phyloP scores from a whole-genome alignment of 1,284 basidiomycete species.

The Mrakiaceae sp. region DNA sequence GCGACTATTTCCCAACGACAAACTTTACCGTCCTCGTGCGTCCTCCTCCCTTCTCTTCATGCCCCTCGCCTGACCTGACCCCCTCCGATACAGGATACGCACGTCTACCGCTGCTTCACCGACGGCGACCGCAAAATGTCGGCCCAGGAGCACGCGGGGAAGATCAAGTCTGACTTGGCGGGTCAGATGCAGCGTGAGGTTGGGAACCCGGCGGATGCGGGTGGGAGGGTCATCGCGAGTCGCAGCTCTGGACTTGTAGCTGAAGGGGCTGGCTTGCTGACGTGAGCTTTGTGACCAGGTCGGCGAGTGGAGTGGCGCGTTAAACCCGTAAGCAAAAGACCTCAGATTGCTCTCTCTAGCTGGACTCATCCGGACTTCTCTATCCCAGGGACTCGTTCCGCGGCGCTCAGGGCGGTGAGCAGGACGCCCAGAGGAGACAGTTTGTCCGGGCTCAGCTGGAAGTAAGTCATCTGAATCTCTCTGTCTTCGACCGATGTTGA shows the following conservation, averaged over 20 bases:
- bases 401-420: constrained; percentile 38
- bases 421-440: constrained; percentile 41
- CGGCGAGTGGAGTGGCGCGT: constrained; percentile 73
- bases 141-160: constrained; percentile 47
- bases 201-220: constrained; percentile 20
- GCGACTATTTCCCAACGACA: constrained; percentile 45
- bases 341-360: background rate
- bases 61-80: background rate
- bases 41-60: background rate
- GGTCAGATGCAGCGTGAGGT: constrained; percentile 20
- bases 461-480: background rate
- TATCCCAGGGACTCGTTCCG: constrained; percentile 41
- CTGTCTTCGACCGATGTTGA: background rate
- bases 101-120: constrained; percentile 73
- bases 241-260: too few species aligned
- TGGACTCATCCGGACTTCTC: background rate
- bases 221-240: constrained; percentile 47
- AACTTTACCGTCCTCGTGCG: constrained; percentile 45
- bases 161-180: constrained; percentile 23
- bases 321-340: constrained; percentile 42
- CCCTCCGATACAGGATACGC: constrained; percentile 48
- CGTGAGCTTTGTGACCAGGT: constrained; percentile 26
- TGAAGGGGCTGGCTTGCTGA: too few species aligned
- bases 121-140: constrained; percentile 46
- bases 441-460: constrained; percentile 58